Percentiles rank a stretch among this genome's conserved stretches.
These are phyloP conservation scores for Ceratocystis papillata DNA, from an alignment of 2,329 filamentous ascomycete genomes.

Conservation along the genomic window DNA sequence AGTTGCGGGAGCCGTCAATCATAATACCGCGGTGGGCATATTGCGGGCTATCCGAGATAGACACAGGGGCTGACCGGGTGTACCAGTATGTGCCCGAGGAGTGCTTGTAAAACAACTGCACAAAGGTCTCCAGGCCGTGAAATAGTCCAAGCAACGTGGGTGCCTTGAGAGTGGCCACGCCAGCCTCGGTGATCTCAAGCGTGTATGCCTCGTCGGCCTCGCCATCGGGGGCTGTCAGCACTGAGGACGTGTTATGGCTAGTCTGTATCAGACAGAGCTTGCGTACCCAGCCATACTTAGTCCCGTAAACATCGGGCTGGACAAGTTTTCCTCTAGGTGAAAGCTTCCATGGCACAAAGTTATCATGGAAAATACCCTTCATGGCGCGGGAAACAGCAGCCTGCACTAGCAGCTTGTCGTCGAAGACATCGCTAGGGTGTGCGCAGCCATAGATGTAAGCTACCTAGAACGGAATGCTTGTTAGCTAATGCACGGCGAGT, in stretches of 20 bases:
- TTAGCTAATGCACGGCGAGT: background rate
- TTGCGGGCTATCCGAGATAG: constrained; percentile 60
- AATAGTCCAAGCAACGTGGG: constrained; percentile 58
- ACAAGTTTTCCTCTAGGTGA: constrained; percentile 51
- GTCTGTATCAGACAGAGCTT: constrained; percentile 54
- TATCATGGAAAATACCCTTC: constrained; percentile 53
- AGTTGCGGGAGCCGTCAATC: constrained; percentile 66
- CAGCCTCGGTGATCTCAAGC: constrained; percentile 47
- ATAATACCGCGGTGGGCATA: constrained; percentile 71
- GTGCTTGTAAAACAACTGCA: constrained; percentile 69
- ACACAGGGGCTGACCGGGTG: constrained; percentile 58
- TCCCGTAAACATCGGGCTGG: constrained; percentile 45
- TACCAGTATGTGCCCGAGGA: constrained; percentile 50
- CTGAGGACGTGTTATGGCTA: constrained; percentile 39
- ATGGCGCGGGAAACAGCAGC: constrained; percentile 50
- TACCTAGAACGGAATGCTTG: constrained; percentile 33
- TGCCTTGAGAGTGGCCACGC: constrained; percentile 52
- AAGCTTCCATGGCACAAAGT: constrained; percentile 70
- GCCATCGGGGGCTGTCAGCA: constrained; percentile 51
- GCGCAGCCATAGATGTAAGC: constrained; percentile 39
- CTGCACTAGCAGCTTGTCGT: constrained; percentile 45
- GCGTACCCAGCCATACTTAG: constrained; percentile 37
- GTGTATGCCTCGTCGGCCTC: constrained; percentile 67
- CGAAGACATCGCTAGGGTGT: constrained; percentile 34
- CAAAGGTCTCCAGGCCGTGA: constrained; percentile 63